Evolutionary conservation across 2,329 filamentous ascomycete genomes (phyloP), one percentile per base, ranked within the genome.

Genomic region (Dothideomycetes sp.): DNA sequence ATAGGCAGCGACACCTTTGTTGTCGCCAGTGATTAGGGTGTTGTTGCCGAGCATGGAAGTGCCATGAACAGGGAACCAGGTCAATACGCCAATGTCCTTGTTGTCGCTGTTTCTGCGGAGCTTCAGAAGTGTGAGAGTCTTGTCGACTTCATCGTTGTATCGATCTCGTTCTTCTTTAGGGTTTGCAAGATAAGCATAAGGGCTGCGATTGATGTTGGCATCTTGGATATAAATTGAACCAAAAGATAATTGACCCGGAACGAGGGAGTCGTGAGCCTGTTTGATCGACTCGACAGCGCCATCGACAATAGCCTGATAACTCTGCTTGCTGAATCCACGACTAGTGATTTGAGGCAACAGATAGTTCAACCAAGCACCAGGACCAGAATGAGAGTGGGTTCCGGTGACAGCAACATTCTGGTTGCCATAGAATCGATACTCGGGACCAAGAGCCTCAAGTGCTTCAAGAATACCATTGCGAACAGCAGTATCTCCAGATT

Each of bases 301-400:
- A 51, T 91, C 79, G 0, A 96, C 86, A 47, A 96, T 86, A 19
- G 89, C 87, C 48, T 80, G 73, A 55, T 94, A 94, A 53, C 84
- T 93, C 60, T 93, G 84, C 53, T 79, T 78, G 61, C 86, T 74
- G 52, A 94, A 95, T 0, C 89, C 89, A 44, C 82, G 73, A 54
- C 80, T 88, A 0, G 89, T 91, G 49, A 96, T 82, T 57, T 95
- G 88, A 6, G 88, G 89, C 5, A 95, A 70, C 8, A 96, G 72
- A 57, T 95, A 96, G 63, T 96, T 96, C 58, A 93, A 70, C 86
- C 87, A 96, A 5, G 83, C 89, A 2, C 84, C 89, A 0, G 89
- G 88, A 0, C 88, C 89, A 17, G 87, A 81, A 63, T 96, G 89
- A 18, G 84, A 91, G 60, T 96, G 89, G 0, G 89, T 96, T 40